A percentile compares a stretch with the other conserved stretches of the same genome.
Evolutionary conservation across 768 basidiomycete species (phyloP).

Genomic region (Exsudoporus frostii): DNA sequence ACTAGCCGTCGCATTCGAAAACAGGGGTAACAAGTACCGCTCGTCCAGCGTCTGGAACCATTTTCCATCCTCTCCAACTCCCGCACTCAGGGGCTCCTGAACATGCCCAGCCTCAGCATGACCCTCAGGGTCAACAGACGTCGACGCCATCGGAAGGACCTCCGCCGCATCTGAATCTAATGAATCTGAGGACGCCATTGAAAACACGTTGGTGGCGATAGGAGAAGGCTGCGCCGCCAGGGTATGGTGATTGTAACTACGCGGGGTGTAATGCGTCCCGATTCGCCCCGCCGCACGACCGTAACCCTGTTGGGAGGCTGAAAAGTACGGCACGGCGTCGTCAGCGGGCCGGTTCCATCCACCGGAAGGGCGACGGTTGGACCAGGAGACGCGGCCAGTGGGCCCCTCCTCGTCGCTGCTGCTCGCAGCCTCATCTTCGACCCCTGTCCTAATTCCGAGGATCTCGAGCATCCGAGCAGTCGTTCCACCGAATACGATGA

Average conservation of each 20-base stretch:
- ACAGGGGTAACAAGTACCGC: constrained; percentile 87
- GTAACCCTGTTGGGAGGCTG: constrained; percentile 23
- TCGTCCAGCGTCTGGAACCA: constrained; percentile 98
- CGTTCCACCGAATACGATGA: constrained; percentile 95
- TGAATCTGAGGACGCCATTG: constrained; percentile 71
- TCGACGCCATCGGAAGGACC: constrained; percentile 71
- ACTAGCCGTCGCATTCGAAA: constrained; percentile 88
- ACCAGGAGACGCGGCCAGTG: constrained; percentile 33
- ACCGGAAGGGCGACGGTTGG: constrained; percentile 33
- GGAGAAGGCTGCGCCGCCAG: constrained; percentile 24
- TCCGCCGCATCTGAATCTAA: constrained; percentile 73
- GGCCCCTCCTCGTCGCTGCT: constrained; percentile 48
- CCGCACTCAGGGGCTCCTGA: constrained; percentile 6
- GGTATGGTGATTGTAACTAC: constrained; percentile 62
- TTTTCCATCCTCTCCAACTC: constrained; percentile 68
- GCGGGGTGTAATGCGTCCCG: constrained; percentile 54
- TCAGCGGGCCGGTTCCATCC: constrained; percentile 45
- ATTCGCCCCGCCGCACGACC: constrained; percentile 41
- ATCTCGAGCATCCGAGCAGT: constrained; percentile 96
- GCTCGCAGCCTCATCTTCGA: constrained; percentile 85
- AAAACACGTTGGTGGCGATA: constrained; percentile 44
- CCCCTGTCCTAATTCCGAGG: constrained; percentile 91
- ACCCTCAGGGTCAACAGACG: constrained; percentile 32
- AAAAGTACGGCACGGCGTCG: constrained; percentile 40
- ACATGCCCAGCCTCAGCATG: constrained; percentile 3